A percentile compares a stretch with the other conserved stretches of the same genome.
These are phyloP conservation scores for Pestalotiopsis sp. DNA, from an alignment of 2,329 filamentous ascomycete genomes.

Conservation along the genomic window DNA sequence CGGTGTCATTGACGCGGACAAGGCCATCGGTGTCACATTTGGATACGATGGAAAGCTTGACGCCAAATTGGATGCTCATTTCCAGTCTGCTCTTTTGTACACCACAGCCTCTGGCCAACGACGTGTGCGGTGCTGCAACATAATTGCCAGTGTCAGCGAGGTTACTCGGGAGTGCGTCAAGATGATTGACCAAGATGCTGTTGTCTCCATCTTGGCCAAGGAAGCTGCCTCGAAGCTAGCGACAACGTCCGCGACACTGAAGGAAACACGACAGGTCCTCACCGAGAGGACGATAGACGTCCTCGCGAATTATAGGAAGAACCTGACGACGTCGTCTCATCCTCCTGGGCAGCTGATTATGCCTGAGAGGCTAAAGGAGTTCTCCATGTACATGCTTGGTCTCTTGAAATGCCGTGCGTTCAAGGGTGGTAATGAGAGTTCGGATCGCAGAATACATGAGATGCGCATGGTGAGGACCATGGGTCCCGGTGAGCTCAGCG, in stretches of 20 bases:
- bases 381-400: conserved; percentile 93
- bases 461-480: conserved; percentile 88
- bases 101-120: conserved; percentile 89
- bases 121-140: conserved; percentile 88
- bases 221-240: conserved; percentile 87
- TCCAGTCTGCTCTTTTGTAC: conserved; percentile 93
- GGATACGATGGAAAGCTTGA: conserved; percentile 98
- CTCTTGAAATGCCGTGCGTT: conserved; percentile 90
- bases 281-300: conserved; percentile 94
- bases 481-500: conserved; percentile 80
- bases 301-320: conserved; percentile 87
- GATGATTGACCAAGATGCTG: conserved; percentile 93
- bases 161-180: conserved; percentile 84
- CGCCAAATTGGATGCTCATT: conserved; percentile 93
- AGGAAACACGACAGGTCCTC: conserved; percentile 81
- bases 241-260: conserved; percentile 69
- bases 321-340: conserved; percentile 80
- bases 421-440: conserved; percentile 89
- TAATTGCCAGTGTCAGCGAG: conserved; percentile 90
- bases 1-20: conserved; percentile 89
- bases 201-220: conserved; percentile 86
- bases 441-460: conserved; percentile 88
- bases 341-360: conserved; percentile 92
- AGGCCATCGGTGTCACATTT: conserved; percentile 89
- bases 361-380: conserved; percentile 94